Percentiles rank a stretch among this genome's conserved stretches.
Evolutionary conservation across 2,329 filamentous ascomycete species (phyloP).

Genomic region (Colletotrichum sp.): DNA sequence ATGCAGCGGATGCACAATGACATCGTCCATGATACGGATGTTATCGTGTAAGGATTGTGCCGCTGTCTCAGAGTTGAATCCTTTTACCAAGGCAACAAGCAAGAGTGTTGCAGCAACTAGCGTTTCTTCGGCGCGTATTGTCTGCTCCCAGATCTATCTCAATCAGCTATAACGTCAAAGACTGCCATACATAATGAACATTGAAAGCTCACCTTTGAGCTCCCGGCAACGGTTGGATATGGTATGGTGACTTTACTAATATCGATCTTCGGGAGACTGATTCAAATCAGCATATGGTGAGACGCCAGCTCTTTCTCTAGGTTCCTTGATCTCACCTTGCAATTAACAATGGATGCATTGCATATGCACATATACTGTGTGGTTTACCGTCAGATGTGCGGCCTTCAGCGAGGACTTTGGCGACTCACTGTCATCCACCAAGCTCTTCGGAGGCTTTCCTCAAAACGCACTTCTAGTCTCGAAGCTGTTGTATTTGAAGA

Average conservation of each 20-base stretch:
- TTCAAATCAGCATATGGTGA: neutral
- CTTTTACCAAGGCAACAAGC: neutral
- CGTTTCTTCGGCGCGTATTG: neutral
- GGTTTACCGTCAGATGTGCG: neutral
- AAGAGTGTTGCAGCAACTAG: neutral
- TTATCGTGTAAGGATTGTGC: neutral
- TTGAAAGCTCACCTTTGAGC: neutral
- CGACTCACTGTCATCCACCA: neutral
- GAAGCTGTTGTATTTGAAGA: neutral
- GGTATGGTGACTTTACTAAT: neutral
- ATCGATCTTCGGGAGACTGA: neutral
- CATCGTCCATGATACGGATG: neutral
- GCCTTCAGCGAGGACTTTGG: neutral
- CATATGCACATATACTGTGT: neutral
- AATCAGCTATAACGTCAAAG: neutral
- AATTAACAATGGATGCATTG: neutral
- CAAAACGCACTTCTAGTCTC: neutral
- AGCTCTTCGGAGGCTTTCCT: neutral
- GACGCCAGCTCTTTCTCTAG: fast-evolving
- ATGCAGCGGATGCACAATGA: neutral
- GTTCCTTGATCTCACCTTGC: neutral
- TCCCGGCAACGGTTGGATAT: neutral
- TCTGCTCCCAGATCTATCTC: neutral
- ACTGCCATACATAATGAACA: neutral
- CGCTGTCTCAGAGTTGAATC: neutral